Evolutionary conservation across 129 eudicot genomes (phyloP).

Genomic region (Glebionis coronaria): DNA sequence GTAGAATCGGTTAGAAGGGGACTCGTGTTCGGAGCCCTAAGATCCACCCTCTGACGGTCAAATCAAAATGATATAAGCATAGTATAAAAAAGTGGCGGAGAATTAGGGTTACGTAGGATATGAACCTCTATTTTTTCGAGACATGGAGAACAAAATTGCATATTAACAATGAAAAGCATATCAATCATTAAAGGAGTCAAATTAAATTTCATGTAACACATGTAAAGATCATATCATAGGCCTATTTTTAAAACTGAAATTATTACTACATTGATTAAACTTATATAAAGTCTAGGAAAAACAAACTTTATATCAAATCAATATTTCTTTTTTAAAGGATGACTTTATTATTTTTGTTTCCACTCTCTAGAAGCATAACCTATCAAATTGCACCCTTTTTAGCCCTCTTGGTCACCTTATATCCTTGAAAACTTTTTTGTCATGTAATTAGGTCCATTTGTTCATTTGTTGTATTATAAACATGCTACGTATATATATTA

Average conservation of each 20-base stretch:
- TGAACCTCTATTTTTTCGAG: too few species aligned
- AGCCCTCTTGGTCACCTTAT: constrained; percentile 25
- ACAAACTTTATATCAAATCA: constrained; percentile 11
- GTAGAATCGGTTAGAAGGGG: too few species aligned
- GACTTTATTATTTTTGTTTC: neutral
- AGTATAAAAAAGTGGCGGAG: too few species aligned
- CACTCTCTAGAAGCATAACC: constrained; percentile 34
- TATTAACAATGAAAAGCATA: neutral
- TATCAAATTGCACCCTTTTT: constrained; percentile 27
- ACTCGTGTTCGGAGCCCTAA: too few species aligned
- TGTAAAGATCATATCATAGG: neutral
- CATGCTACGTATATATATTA: neutral
- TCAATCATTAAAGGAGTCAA: neutral
- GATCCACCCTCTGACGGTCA: too few species aligned
- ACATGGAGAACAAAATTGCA: too few species aligned
- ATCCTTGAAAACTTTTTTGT: constrained; percentile 3
- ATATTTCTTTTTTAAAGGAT: constrained; percentile 13
- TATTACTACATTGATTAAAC: too few species aligned
- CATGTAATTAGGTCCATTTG: neutral
- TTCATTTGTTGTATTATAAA: constrained; percentile 17
- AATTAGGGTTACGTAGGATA: too few species aligned
- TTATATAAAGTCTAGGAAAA: neutral
- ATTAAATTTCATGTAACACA: neutral
- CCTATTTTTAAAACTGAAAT: neutral
- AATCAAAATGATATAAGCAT: too few species aligned